phyloP scores from a whole-genome alignment of 257 asterid species.

The Solanum peruvianum region DNA sequence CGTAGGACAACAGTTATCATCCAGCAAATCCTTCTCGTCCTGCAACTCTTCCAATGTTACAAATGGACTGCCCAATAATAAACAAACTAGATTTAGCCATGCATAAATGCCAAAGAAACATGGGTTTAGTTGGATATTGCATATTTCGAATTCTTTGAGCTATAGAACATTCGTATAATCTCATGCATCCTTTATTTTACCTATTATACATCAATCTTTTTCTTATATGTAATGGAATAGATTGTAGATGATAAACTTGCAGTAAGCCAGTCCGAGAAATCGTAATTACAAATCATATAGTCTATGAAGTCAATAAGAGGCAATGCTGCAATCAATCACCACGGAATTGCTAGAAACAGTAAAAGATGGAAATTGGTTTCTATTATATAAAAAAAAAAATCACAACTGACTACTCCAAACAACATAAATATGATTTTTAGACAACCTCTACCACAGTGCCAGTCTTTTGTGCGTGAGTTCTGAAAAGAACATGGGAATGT shows the following conservation, averaged over 20 bases:
- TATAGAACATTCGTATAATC: not conserved
- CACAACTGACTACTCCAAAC: not conserved
- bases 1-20: slow-evolving; percentile 69
- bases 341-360: not conserved
- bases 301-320: not conserved
- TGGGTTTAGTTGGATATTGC: not conserved
- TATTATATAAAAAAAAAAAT: not conserved
- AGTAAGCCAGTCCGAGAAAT: not conserved
- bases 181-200: not conserved
- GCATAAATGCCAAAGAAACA: not conserved
- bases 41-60: slow-evolving; percentile 18
- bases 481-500: not conserved
- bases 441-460: not conserved
- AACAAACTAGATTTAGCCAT: not conserved
- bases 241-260: not conserved
- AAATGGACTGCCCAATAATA: not conserved
- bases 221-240: not conserved
- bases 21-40: slow-evolving; percentile 94
- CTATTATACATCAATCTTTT: not conserved
- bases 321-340: not conserved
- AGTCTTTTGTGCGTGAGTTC: not conserved
- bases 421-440: not conserved
- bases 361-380: not conserved
- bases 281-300: not conserved
- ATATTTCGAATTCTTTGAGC: not conserved